Evolutionary conservation across 805 yeast species (phyloP).

Genomic region (Spathaspora gorwiae): DNA sequence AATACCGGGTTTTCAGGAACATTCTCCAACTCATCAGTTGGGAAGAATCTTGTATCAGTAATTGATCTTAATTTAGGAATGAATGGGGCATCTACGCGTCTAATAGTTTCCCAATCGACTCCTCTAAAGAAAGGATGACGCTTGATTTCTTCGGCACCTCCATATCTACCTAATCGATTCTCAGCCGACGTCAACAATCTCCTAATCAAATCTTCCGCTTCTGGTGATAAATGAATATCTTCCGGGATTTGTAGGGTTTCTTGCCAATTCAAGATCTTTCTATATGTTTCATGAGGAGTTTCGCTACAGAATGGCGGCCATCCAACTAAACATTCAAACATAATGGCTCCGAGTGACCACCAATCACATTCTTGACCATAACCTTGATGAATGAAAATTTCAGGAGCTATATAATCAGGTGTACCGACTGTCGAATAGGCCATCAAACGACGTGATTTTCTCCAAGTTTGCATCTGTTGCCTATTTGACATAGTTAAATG

Average conservation of each 20-base stretch:
- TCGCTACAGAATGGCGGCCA: constrained; percentile 98
- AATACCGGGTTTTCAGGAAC: constrained; percentile 81
- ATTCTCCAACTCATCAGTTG: constrained; percentile 92
- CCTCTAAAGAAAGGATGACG: constrained; percentile 91
- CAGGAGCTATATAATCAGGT: constrained; percentile 95
- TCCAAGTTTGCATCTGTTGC: constrained; percentile 95
- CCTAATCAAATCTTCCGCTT: constrained; percentile 81
- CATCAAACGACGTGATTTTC: constrained; percentile 86
- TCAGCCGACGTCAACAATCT: constrained; percentile 74
- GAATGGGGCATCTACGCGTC: constrained; percentile 88
- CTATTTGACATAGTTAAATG: constrained; percentile 92
- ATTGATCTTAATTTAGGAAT: constrained; percentile 87
- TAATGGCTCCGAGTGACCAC: constrained; percentile 96
- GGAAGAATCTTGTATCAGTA: constrained; percentile 96
- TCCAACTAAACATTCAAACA: constrained; percentile 93
- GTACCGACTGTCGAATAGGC: constrained; percentile 96
- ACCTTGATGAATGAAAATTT: constrained; percentile 86
- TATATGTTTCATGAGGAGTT: constrained; percentile 89
- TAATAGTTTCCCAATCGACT: constrained; percentile 89
- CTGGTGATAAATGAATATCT: constrained; percentile 83
- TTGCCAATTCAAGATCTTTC: constrained; percentile 87
- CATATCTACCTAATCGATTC: constrained; percentile 74
- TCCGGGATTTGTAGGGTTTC: constrained; percentile 86
- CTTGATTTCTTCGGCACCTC: constrained; percentile 91
- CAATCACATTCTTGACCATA: constrained; percentile 97